phyloP scores from a whole-genome alignment of 306 rosid genomes.

The Sophora flavescens region DNA sequence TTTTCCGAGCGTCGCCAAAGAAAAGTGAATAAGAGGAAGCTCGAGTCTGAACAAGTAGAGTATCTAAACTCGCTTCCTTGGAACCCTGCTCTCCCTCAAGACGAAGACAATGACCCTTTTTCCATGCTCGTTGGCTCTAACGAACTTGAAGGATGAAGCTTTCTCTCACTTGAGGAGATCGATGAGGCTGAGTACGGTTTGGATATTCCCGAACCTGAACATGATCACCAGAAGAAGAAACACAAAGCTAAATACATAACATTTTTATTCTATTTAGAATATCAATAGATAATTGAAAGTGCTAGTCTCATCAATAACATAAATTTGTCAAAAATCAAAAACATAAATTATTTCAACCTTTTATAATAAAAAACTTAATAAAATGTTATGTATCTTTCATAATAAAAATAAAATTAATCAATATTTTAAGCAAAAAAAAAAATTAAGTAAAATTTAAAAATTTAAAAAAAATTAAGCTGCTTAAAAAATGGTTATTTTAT shows the following conservation, averaged over 20 bases:
- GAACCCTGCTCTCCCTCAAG: constrained; percentile 64
- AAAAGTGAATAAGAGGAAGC: constrained; percentile 55
- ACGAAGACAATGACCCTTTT: constrained; percentile 52
- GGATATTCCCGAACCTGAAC: constrained; percentile 62
- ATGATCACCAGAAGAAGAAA: constrained; percentile 41
- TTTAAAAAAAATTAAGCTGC: too few relatives aligned
- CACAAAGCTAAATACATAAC: constrained; percentile 46
- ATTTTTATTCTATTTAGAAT: too few relatives aligned
- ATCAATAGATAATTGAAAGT: too few relatives aligned
- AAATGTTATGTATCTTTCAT: too few relatives aligned
- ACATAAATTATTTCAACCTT: too few relatives aligned
- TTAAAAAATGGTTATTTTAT: too few relatives aligned
- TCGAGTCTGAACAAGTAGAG: constrained; percentile 63
- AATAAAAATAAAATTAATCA: too few relatives aligned
- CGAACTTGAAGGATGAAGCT: constrained; percentile 98
- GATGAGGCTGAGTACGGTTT: constrained; percentile 75
- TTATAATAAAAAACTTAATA: too few relatives aligned
- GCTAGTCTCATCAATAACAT: too few relatives aligned
- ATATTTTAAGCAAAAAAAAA: too few relatives aligned
- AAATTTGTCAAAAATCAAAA: too few relatives aligned
- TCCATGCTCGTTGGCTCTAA: constrained; percentile 65
- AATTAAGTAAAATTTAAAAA: too few relatives aligned
- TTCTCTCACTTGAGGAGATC: constrained; percentile 91
- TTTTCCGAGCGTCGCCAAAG: constrained; percentile 35
- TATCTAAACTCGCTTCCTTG: constrained; percentile 71